These are phyloP conservation scores for Sonneratia alba DNA, from an alignment of 345 rosid species.

Conservation along the genomic window DNA sequence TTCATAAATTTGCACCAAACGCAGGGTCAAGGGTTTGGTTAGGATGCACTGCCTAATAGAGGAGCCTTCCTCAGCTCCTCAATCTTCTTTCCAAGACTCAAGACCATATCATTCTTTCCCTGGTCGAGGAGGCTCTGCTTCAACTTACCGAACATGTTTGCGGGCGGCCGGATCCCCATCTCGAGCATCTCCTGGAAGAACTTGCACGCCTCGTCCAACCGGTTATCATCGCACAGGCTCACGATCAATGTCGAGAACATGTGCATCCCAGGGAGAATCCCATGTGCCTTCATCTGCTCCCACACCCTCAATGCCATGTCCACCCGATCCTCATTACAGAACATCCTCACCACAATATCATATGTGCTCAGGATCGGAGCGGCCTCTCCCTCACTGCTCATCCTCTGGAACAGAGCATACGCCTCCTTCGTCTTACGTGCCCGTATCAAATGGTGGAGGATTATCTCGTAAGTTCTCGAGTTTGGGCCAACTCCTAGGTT, in stretches of 20 bases:
- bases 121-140: constrained; percentile 56
- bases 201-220: constrained; percentile 67
- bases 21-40: not conserved
- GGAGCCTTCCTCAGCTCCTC: constrained; percentile 59
- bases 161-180: constrained; percentile 76
- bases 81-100: constrained; percentile 38
- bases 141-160: constrained; percentile 57
- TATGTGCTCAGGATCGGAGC: constrained; percentile 60
- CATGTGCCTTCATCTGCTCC: constrained; percentile 68
- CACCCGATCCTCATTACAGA: constrained; percentile 49
- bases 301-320: constrained; percentile 60
- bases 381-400: constrained; percentile 31
- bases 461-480: constrained; percentile 66
- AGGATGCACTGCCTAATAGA: constrained; percentile 10
- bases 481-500: constrained; percentile 45
- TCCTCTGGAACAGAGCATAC: constrained; percentile 43
- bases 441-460: constrained; percentile 55
- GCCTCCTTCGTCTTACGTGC: constrained; percentile 48
- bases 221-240: constrained; percentile 47
- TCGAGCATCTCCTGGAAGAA: constrained; percentile 81
- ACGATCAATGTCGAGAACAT: constrained; percentile 64
- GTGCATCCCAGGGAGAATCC: constrained; percentile 80
- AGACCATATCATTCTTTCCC: constrained; percentile 45
- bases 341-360: constrained; percentile 78
- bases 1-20: not conserved